Conservation (phyloP, 2,329 filamentous ascomycete species). For the Aspergillus brasiliensis region DNA sequence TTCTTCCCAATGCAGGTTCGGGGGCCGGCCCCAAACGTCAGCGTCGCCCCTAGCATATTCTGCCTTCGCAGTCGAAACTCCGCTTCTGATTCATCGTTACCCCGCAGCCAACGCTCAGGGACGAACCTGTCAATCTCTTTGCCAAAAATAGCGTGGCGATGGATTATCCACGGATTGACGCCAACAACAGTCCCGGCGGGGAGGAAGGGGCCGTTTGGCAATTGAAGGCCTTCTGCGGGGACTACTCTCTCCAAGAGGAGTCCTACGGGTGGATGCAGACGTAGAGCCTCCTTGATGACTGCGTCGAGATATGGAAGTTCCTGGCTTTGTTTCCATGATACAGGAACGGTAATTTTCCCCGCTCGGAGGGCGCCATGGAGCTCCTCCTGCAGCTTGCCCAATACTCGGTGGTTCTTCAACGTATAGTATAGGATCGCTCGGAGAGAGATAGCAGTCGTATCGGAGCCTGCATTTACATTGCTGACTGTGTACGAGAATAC, state of each 20-base stretch:
- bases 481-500: constrained; percentile 29
- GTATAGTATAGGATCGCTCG: constrained; percentile 34
- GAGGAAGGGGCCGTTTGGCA: constrained; percentile 25
- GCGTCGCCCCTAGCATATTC: constrained; percentile 24
- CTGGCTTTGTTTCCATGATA: constrained; percentile 31
- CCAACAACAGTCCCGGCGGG: constrained; percentile 34
- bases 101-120: constrained; percentile 28
- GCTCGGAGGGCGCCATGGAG: constrained; percentile 41
- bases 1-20: constrained; percentile 60
- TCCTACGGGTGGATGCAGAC: constrained; percentile 28
- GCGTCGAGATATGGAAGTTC: constrained; percentile 33
- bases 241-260: constrained; percentile 28
- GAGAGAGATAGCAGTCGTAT: constrained; percentile 35
- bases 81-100: constrained; percentile 15
- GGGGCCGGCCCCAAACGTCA: constrained; percentile 55
- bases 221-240: constrained; percentile 23
- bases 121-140: constrained; percentile 22
- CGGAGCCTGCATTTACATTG: constrained; percentile 36
- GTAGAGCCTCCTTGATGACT: constrained; percentile 32
- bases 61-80: constrained; percentile 18
- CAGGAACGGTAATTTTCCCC: constrained; percentile 17
- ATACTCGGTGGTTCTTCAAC: constrained; percentile 24
- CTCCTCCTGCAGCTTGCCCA: constrained; percentile 50
- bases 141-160: constrained; percentile 28
- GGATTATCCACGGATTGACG: constrained; percentile 36